Base-by-base conservation (phyloP, 2,329 filamentous ascomycete genomes). In the Cryoendolithus antarcticus region DNA sequence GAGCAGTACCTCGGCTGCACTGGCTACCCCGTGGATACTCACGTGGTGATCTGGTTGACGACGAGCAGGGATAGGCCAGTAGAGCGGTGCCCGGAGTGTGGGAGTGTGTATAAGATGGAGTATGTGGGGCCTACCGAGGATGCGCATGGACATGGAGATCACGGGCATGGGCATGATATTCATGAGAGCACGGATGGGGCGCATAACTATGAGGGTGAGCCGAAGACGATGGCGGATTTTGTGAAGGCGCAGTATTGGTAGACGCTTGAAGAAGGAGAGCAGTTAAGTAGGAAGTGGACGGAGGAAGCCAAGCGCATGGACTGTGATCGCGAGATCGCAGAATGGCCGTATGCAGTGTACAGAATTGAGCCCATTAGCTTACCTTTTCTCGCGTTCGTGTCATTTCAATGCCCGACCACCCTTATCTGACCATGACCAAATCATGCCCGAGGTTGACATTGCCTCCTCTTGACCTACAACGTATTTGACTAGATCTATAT, bases 1-100 rank as follows among this genome's bases (percentile, higher is more conserved):
- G 91, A 98, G 77, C 89, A 96, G 70, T 93, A 91, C 64, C 78
- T 81, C 56, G 91, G 91, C 60, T 98, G 91, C 80, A 98, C 91
- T 55, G 91, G 91, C 57, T 84, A 63, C 66, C 91, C 91, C 40
- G 89, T 75, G 54, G 91, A 96, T 71, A 93, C 86, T 32, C 91
- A 98, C 74, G 66, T 73, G 56, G 84, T 89, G 46, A 75, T 79
- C 66, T 98, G 91, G 91, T 76, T 95, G 56, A 85, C 83, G 49
- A 75, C 93, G 59, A 81, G 83, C 62, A 84, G 84, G 60, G 80
- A 91, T 43, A 86, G 91, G 62, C 91, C 91, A 42, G 66, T 94
- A 54, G 85, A 93, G 72, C 86, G 91, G 64, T 98, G 91, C 79
- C 79, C 79, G 59, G 91, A 98, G 74, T 98, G 91, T 69, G 91